Evolutionary conservation across 192 early-diverging fungal species (phyloP).

Genomic region (Spinellus fusiger): DNA sequence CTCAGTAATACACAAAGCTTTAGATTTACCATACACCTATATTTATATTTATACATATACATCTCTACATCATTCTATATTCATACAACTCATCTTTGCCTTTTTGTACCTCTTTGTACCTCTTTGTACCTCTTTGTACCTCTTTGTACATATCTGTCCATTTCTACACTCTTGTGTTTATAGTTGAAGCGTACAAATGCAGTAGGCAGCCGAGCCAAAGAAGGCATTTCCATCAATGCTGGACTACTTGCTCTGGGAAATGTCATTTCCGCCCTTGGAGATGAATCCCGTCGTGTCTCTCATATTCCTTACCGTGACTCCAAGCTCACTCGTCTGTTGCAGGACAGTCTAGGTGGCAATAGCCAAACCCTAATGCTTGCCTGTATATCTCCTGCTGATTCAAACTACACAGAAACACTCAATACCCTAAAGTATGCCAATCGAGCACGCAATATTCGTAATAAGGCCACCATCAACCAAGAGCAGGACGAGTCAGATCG

Average conservation of each 20-base stretch:
- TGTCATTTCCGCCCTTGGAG: slow-evolving; percentile 94
- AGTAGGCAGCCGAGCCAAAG: slow-evolving; percentile 85
- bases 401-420: slow-evolving; percentile 81
- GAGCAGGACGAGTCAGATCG: slow-evolving; percentile 13
- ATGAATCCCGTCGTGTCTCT: slow-evolving; percentile 46
- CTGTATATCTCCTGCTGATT: slow-evolving; percentile 81
- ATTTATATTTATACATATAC: too few relatives aligned
- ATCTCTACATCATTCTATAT: too few relatives aligned
- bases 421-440: slow-evolving; percentile 96
- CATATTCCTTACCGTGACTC: slow-evolving; percentile 98
- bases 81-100: too few relatives aligned
- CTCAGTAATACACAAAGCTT: too few relatives aligned
- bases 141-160: neutral
- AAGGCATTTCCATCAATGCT: slow-evolving; percentile 96
- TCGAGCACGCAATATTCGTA: slow-evolving; percentile 86
- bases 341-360: slow-evolving; percentile 94
- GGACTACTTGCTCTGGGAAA: slow-evolving; percentile 94
- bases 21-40: too few relatives aligned
- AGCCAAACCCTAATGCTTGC: slow-evolving; percentile 90
- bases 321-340: slow-evolving; percentile 92
- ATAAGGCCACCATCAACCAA: slow-evolving; percentile 40
- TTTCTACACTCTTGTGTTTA: too few relatives aligned
- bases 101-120: too few relatives aligned
- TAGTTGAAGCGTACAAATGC: slow-evolving; percentile 92
- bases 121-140: too few relatives aligned